These are phyloP conservation scores for Talaromyces sp. DNA, from an alignment of 2,329 filamentous ascomycete species.

Conservation along the genomic window DNA sequence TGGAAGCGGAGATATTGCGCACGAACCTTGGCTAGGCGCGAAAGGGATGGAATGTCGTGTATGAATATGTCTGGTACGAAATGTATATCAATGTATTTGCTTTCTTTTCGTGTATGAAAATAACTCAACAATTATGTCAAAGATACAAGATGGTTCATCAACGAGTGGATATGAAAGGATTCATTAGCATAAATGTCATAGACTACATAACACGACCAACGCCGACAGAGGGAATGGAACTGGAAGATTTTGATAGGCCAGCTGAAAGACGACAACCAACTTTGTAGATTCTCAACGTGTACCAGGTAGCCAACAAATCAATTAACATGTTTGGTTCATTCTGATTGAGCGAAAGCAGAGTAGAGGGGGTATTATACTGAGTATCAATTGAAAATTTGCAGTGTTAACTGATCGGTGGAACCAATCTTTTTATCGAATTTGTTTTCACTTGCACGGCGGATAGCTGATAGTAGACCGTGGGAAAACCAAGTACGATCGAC, in stretches of 20 bases:
- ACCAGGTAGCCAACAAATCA: too few species aligned
- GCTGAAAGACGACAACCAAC: not conserved
- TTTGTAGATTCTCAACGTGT: not conserved
- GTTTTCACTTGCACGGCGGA: not conserved
- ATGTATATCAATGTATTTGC: not conserved
- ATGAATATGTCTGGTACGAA: not conserved
- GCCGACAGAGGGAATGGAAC: not conserved
- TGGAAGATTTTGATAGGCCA: not conserved
- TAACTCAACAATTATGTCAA: not conserved
- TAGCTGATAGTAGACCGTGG: not conserved
- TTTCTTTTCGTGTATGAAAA: not conserved
- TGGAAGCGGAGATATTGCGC: conserved; percentile 11
- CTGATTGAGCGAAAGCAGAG: not conserved
- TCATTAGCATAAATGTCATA: not conserved
- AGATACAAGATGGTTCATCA: not conserved
- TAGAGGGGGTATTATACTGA: not conserved
- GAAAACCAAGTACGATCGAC: not conserved
- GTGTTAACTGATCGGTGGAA: not conserved
- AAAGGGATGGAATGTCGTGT: conserved; percentile 9
- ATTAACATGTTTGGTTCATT: not conserved
- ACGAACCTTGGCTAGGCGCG: conserved; percentile 8
- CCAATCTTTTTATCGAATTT: not conserved
- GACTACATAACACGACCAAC: not conserved
- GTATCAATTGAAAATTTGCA: not conserved
- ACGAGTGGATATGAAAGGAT: not conserved